A percentile compares a stretch with the other conserved stretches of the same genome.
Evolutionary conservation across 1,139 yeast species (phyloP).

Genomic region (Kluyveromyces marxianus): DNA sequence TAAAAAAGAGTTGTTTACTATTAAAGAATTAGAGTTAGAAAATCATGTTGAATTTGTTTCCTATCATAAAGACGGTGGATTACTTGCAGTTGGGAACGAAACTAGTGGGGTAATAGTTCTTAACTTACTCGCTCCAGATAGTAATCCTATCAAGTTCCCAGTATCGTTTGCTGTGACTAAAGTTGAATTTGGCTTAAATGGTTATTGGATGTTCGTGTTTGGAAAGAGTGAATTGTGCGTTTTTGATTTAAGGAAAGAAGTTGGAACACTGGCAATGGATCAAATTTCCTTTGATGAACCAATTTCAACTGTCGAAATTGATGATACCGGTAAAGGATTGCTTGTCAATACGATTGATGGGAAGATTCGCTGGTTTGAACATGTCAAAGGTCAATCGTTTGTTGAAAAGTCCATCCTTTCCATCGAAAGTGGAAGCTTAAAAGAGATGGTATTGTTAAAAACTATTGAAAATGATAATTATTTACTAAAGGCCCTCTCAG

Average conservation of each 20-base stretch:
- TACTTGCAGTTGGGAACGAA: constrained; percentile 17
- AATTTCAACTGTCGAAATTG: constrained; percentile 7
- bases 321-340: constrained; percentile 10
- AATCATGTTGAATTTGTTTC: constrained; percentile 3
- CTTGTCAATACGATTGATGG: neutral
- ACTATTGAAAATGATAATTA: neutral
- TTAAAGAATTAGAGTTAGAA: neutral
- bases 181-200: constrained; percentile 56
- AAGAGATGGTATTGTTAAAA: neutral
- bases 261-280: constrained; percentile 17
- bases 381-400: constrained; percentile 1
- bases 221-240: constrained; percentile 32
- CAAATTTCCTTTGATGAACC: neutral
- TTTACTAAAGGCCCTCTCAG: neutral
- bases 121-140: constrained; percentile 13
- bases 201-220: constrained; percentile 52
- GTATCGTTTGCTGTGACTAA: constrained; percentile 12
- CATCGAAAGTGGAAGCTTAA: neutral
- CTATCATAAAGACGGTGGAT: constrained; percentile 26
- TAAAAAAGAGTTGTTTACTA: neutral
- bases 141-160: constrained; percentile 10
- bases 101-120: constrained; percentile 12
- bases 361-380: neutral
- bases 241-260: constrained; percentile 50
- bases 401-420: neutral